phyloP scores from a whole-genome alignment of 805 yeast species.

The Candida peoriensis region DNA sequence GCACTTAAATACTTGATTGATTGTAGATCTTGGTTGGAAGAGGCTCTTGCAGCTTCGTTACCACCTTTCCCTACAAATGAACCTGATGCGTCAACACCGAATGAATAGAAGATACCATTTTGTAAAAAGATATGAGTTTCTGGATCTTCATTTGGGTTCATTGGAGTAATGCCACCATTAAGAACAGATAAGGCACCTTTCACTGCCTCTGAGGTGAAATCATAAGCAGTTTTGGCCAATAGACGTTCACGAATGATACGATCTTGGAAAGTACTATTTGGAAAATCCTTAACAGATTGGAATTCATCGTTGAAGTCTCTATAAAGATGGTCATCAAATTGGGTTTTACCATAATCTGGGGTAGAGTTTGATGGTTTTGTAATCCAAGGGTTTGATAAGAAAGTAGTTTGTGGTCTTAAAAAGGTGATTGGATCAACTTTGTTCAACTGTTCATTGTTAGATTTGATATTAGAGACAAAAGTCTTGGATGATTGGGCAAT shows the following conservation, averaged over 20 bases:
- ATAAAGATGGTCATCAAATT: conserved; percentile 27
- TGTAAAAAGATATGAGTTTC: conserved; percentile 64
- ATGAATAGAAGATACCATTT: conserved; percentile 84
- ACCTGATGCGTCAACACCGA: conserved; percentile 66
- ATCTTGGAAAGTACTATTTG: conserved; percentile 52
- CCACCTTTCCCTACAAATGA: conserved; percentile 67
- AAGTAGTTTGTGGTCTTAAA: conserved; percentile 55
- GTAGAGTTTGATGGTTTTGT: conserved; percentile 17
- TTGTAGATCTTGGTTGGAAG: conserved; percentile 72
- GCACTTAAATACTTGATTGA: conserved; percentile 67
- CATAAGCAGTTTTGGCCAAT: conserved; percentile 63
- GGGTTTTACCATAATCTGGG: conserved; percentile 26
- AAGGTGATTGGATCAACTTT: conserved; percentile 47
- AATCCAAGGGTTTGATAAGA: conserved; percentile 75
- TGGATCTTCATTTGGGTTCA: conserved; percentile 71
- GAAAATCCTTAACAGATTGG: conserved; percentile 75
- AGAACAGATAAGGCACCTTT: conserved; percentile 75
- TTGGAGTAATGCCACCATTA: conserved; percentile 66
- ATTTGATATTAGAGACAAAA: conserved; percentile 47
- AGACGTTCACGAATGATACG: conserved; percentile 72
- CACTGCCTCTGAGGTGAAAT: conserved; percentile 71
- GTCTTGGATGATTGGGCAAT: conserved; percentile 61
- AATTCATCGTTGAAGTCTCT: conserved; percentile 91
- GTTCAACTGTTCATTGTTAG: conserved; percentile 43
- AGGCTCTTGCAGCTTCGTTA: conserved; percentile 77